Conservation (phyloP, 495 filamentous ascomycete genomes). For the Bathelium albidoporum region DNA sequence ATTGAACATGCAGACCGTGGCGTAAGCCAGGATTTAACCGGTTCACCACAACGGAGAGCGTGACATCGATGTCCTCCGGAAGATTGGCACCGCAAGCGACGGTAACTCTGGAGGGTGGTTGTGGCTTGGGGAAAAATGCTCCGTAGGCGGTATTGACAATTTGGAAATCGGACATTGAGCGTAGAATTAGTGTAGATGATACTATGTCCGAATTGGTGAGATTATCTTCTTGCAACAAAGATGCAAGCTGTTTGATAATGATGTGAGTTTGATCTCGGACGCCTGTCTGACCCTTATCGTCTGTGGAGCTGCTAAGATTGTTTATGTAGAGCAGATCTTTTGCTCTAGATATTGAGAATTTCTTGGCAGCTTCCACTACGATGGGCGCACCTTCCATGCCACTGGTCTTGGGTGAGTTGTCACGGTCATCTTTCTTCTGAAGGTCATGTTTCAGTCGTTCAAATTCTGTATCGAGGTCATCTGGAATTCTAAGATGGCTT, state of each 20-base stretch:
- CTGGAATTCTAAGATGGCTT: conserved; percentile 34
- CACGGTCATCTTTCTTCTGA: conserved; percentile 1
- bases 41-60: conserved; percentile 39
- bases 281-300: background rate
- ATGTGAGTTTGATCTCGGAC: conserved; percentile 26
- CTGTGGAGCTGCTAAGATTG: background rate
- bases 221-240: conserved; percentile 4
- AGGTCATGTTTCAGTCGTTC: conserved; percentile 13
- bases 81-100: conserved; percentile 61
- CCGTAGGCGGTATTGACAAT: conserved; percentile 65
- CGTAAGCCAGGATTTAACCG: conserved; percentile 20
- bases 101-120: conserved; percentile 76
- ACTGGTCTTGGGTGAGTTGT: background rate
- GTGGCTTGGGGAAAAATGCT: conserved; percentile 56
- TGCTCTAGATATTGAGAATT: background rate
- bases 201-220: conserved; percentile 49
- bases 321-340: background rate
- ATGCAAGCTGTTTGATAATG: conserved; percentile 23
- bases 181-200: conserved; percentile 65
- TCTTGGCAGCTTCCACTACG: background rate
- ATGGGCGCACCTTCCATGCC: background rate
- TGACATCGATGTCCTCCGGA: conserved; percentile 48
- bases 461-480: conserved; percentile 40
- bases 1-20: conserved; percentile 79
- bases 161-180: conserved; percentile 68